Percentiles rank a stretch among this genome's conserved stretches.
These are phyloP conservation scores for Pleurotus pulmonarius DNA, from an alignment of 768 basidiomycete genomes.

Conservation along the genomic window DNA sequence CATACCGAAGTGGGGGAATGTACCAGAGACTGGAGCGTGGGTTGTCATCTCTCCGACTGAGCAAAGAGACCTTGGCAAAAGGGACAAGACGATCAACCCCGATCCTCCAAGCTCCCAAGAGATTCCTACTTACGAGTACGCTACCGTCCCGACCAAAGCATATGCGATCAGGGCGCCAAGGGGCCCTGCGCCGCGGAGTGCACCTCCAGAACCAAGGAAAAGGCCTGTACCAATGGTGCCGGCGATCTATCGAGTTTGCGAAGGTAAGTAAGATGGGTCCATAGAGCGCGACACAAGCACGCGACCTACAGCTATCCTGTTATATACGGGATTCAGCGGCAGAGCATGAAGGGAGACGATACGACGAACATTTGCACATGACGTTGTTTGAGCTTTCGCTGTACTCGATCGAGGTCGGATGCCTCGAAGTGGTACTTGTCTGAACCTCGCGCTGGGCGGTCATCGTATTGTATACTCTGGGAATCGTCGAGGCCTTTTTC, in stretches of 20 bases:
- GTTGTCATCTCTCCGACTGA: conserved; percentile 79
- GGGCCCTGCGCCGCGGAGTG: conserved; percentile 59
- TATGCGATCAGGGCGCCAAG: conserved; percentile 66
- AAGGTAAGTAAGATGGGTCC: neutral
- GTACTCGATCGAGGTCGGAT: conserved; percentile 67
- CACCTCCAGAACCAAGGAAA: conserved; percentile 67
- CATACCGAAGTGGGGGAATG: conserved; percentile 69
- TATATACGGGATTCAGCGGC: neutral
- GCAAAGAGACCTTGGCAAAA: conserved; percentile 45
- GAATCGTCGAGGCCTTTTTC: conserved; percentile 2
- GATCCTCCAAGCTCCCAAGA: neutral
- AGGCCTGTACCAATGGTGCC: conserved; percentile 75
- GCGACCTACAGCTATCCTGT: conserved; percentile 58
- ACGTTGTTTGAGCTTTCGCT: conserved; percentile 69
- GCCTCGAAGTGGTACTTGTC: conserved; percentile 46
- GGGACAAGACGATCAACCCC: neutral
- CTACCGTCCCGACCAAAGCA: conserved; percentile 58
- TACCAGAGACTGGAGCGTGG: conserved; percentile 73
- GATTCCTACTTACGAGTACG: conserved; percentile 49
- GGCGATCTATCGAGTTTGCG: conserved; percentile 43
- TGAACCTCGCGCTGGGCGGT: neutral
- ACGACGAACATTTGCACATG: conserved; percentile 71
- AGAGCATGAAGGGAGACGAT: neutral
- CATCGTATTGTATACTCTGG: neutral
- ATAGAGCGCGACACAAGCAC: neutral